Evolutionary conservation across 1,139 yeast species (phyloP), one percentile per base, ranked within the genome.

Genomic region (Lodderomyces pseudojiufengensis): DNA sequence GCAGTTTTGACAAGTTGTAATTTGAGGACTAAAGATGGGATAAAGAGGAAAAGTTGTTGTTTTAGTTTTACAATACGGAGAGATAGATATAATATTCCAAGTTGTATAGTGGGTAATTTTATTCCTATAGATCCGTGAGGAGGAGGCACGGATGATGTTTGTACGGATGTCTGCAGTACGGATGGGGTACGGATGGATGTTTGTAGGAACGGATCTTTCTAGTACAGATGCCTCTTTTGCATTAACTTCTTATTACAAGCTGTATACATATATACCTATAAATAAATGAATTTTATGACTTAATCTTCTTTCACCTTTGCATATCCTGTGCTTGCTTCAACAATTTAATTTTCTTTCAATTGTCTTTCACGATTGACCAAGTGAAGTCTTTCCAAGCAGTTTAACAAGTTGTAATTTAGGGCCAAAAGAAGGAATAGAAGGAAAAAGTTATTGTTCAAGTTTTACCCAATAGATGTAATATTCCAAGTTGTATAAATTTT

Each of bases 31-130:
- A 78, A 78, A 49, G 95, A 87, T 51, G 95, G 96, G 1, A 73
- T 85, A 34, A 80, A 80, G 48, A 71, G 90, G 40, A 78, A 85
- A 46, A 82, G 87, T 43, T 92, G 97, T 56, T 90, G 97, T 57
- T 90, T 92, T 58, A 84, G 95, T 52, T 90, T 92, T 57, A 92
- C 98, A 0, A 87, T 92, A 22, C 70, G 97, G 50, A 73, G 98
- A 46, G 98, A 92, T 55, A 63, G 95, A 40, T 90, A 92, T 58
- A 90, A 92, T 52, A 90, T 92, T 43, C 98, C 98, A 14, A 84
- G 95, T 59, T 88, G 97, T 61, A 92, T 92, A 32, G 95, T 92
- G 21, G 98, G 97, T 2, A 92, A 92, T 55, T 92, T 92, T 55
- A 88, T 92, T 37, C 97, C 97, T 9, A 80, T 86, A 28, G 82